Evolutionary conservation across 1,284 basidiomycete species (phyloP).

Genomic region (Stereum hirsutum): DNA sequence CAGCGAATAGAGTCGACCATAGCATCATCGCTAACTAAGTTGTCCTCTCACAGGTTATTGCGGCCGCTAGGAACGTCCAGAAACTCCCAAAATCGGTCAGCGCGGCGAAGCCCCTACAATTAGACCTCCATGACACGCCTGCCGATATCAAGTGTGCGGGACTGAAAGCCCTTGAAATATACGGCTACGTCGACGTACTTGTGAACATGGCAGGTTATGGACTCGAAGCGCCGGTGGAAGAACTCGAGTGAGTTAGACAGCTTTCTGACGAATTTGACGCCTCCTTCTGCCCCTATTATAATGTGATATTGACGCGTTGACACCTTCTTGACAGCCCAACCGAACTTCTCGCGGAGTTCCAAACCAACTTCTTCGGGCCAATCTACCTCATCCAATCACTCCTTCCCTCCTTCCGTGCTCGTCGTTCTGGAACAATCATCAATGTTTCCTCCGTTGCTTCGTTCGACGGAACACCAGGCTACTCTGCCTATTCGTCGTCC

Average conservation of each 20-base stretch:
- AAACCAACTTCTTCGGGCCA: slow-evolving; percentile 22
- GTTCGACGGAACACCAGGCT: slow-evolving; percentile 9
- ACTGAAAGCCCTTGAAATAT: slow-evolving; percentile 11
- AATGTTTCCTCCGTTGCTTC: slow-evolving; percentile 17
- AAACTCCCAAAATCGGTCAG: slow-evolving; percentile 14
- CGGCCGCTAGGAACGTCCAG: slow-evolving; percentile 14
- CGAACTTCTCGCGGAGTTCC: slow-evolving; percentile 19
- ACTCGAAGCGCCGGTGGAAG: slow-evolving; percentile 19
- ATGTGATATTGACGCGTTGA: not conserved
- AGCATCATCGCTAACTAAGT: not conserved
- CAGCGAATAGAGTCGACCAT: not conserved
- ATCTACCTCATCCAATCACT: slow-evolving; percentile 22
- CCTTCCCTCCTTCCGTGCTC: slow-evolving; percentile 18
- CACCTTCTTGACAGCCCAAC: slow-evolving; percentile 9
- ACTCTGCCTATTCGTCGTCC: slow-evolving; percentile 18
- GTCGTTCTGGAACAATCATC: slow-evolving; percentile 17
- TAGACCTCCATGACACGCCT: slow-evolving; percentile 17
- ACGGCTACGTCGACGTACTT: slow-evolving; percentile 9
- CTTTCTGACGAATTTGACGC: not conserved
- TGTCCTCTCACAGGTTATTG: slow-evolving; percentile 16
- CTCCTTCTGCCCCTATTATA: too few species aligned
- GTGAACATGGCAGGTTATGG: slow-evolving; percentile 19
- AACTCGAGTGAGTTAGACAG: slow-evolving; percentile 15
- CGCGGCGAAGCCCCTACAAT: slow-evolving; percentile 14
- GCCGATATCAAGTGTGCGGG: slow-evolving; percentile 14